Base-by-base conservation (phyloP, 805 yeast species). In the Starmerella stigmatis region DNA sequence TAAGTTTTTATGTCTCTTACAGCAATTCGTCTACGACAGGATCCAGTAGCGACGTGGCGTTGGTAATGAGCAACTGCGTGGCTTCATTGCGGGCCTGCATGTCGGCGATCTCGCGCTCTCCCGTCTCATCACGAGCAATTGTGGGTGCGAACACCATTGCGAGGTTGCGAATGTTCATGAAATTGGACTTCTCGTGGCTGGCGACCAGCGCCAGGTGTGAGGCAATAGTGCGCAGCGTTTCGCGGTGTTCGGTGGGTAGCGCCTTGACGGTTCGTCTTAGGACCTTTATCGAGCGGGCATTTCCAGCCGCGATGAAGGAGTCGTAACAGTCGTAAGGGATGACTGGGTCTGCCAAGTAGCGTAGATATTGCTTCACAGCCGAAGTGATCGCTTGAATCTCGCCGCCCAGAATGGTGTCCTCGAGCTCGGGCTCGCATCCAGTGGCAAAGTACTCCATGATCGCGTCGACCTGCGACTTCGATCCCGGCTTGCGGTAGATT, bases 81-180 rank as follows among this genome's bases (percentile, higher is more conserved):
- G 79, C 76, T 30, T 75, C 80, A 52, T 84, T 86, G 60, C 89
- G 74, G 41, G 76, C 72, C 21, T 81, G 81, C 82, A 86, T 85
- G 61, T 92, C 97, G 44, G 70, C 58, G 61, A 92, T 75, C 61
- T 92, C 98, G 44, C 79, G 73, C 52, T 81, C 86, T 7, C 94
- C 88, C 32, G 77, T 72, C 48, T 71, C 66, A 56, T 86, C 94
- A 39, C 94, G 72, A 0, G 86, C 80, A 35, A 92, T 65, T 7
- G 96, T 86, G 3, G 98, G 97, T 1, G 96, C 94, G 69, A 92
- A 92, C 7, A 89, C 96, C 35, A 92, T 85, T 0, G 95, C 79
- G 43, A 92, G 64, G 57, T 92, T 86, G 62, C 78, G 78, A 55
- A 74, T 68, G 33, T 74, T 83, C 98, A 92, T 92, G 61, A 88